Base-by-base conservation (phyloP, 2,329 filamentous ascomycete genomes). In the Atkinsonella texensis region DNA sequence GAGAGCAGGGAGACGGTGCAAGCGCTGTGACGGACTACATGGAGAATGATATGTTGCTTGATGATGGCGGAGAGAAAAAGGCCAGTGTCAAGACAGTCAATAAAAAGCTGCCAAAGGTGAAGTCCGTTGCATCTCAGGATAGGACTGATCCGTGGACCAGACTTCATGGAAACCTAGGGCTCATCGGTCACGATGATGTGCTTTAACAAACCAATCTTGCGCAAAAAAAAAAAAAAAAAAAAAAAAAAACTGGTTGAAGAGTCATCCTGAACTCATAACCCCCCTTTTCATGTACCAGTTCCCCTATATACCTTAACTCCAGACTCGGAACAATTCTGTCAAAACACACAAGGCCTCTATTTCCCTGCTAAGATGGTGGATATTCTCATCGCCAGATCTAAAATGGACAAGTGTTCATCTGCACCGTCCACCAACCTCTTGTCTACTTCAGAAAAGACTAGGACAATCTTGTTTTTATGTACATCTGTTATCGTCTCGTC, bases 361-460 rank as follows among this genome's bases (percentile, higher is more conserved):
- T 66, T 67, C 42, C 73, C 73, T 42, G 73, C 74, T 64, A 95
- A 64, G 53, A 93, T 82, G 32, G 79, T 80, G 0, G 87, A 87
- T 70, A 95, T 85, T 62, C 87, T 83, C 63, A 97, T 74, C 7
- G 85, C 77, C 57, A 97, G 65, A 66, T 98, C 91, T 33, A 98
- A 71, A 53, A 97, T 85, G 1, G 87, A 89, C 23, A 98, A 73
- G 65, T 98, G 91, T 70, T 98, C 93, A 63, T 98, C 93, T 2
- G 90, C 86, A 9, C 93, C 93, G 67, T 99, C 94, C 6, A 95
- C 85, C 46, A 98, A 70, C 57, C 93, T 79, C 75, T 97, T 97
- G 65, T 99, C 93, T 31, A 91, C 77, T 67, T 97, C 90, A 0
- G 90, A 96, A 64, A 98, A 98, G 3, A 91, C 75, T 55, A 87